These are phyloP conservation scores for Pseudoperonospora humuli DNA, from an alignment of 352 stramenopile species.

Conservation along the genomic window DNA sequence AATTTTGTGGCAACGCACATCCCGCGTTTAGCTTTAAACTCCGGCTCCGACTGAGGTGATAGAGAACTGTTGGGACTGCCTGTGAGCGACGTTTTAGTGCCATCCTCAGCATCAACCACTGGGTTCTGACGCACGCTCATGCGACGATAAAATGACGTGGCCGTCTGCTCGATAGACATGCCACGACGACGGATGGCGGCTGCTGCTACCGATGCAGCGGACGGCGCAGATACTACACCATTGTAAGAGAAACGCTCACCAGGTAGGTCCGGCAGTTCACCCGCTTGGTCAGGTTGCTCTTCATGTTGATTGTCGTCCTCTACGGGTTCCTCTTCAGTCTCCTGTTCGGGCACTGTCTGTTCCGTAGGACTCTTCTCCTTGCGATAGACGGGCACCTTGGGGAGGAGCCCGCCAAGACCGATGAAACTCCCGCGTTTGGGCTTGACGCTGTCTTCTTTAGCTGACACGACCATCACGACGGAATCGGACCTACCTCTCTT, in stretches of 20 bases:
- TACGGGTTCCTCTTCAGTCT: constrained; percentile 22
- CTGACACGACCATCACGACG: constrained; percentile 31
- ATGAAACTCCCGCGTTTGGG: constrained; percentile 40
- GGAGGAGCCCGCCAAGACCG: constrained; percentile 44
- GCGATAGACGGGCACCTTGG: constrained; percentile 46
- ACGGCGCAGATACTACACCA: constrained; percentile 20
- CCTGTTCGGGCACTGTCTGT: constrained; percentile 8
- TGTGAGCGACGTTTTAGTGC: constrained; percentile 22
- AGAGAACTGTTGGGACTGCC: constrained; percentile 10
- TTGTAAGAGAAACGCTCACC: constrained; percentile 41
- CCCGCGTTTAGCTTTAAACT: constrained; percentile 39
- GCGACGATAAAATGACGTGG: constrained; percentile 39
- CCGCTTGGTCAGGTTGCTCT: constrained; percentile 31
- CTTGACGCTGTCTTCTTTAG: constrained; percentile 32
- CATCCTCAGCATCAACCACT: constrained; percentile 17
- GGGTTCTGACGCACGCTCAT: constrained; percentile 49
- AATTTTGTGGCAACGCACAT: constrained; percentile 71
- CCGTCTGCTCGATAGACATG: constrained; percentile 49
- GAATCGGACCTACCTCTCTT: constrained; percentile 4
- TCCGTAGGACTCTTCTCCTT: constrained; percentile 35
- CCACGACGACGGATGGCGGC: constrained; percentile 31
- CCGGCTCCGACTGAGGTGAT: constrained; percentile 30
- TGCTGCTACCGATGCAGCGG: constrained; percentile 21
- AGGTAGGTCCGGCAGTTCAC: constrained; percentile 38
- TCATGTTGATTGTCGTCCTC: constrained; percentile 29